Conservation (phyloP, 495 filamentous ascomycete genomes). For the Podospora conica region DNA sequence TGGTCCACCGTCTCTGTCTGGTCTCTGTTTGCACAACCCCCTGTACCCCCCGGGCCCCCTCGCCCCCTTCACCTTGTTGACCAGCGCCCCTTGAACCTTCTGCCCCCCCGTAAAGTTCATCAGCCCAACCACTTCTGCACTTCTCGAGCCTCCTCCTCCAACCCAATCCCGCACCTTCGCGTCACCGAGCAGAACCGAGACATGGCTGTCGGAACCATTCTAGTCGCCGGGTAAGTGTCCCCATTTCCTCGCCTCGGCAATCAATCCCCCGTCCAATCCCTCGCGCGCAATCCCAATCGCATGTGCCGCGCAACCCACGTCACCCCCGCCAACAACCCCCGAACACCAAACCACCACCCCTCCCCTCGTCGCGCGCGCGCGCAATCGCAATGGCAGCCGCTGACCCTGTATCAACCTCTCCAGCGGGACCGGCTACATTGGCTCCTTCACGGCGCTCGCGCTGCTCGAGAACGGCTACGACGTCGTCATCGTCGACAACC, state of each 20-base stretch:
- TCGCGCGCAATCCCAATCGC: background rate
- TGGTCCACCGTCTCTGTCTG: background rate
- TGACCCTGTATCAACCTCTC: background rate
- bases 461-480: slow-evolving; percentile 92
- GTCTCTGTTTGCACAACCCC: background rate
- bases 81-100: background rate
- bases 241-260: background rate
- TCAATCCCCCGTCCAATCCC: background rate
- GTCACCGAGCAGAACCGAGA: background rate
- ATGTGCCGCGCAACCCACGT: background rate
- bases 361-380: background rate
- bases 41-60: background rate
- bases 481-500: slow-evolving; percentile 89
- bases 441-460: slow-evolving; percentile 90
- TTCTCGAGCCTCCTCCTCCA: background rate
- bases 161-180: background rate
- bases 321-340: slow-evolving; percentile 7
- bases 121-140: background rate
- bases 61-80: background rate
- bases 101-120: background rate
- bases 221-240: slow-evolving; percentile 84
- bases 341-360: background rate
- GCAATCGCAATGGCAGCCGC: slow-evolving; percentile 15
- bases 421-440: slow-evolving; percentile 98
- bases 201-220: slow-evolving; percentile 79